A percentile compares a stretch with the other conserved stretches of the same genome.
Conservation (phyloP, 176 grass and related monocot genomes). For the Bothriochloa decipiens region DNA sequence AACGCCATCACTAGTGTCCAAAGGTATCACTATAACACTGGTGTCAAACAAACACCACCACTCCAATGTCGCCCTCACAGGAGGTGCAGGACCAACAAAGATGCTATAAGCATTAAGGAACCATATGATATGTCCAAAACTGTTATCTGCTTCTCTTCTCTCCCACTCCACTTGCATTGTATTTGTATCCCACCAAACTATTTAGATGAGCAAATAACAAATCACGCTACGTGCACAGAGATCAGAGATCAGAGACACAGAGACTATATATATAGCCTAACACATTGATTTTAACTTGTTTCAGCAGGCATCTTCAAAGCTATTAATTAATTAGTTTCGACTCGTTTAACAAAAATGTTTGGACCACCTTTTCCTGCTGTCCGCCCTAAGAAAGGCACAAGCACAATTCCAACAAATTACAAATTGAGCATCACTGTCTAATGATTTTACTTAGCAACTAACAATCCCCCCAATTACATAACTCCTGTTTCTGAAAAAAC, state of each 20-base stretch:
- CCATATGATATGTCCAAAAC: background rate
- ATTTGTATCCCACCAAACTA: background rate
- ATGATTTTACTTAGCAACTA: background rate
- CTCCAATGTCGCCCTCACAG: background rate
- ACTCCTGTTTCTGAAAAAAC: background rate
- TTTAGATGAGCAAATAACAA: background rate
- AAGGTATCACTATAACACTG: too few relatives aligned
- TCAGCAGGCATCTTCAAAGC: background rate
- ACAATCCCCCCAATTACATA: background rate
- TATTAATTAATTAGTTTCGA: too few relatives aligned
- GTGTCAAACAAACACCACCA: background rate
- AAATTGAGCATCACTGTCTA: background rate
- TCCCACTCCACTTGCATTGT: slow-evolving; percentile 5
- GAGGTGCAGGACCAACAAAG: background rate
- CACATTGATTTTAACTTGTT: background rate
- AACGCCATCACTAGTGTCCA: background rate
- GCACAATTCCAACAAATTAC: background rate
- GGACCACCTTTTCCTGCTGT: background rate
- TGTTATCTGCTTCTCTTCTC: slow-evolving; percentile 14
- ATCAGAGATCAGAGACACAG: background rate
- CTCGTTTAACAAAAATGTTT: background rate
- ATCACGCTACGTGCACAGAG: background rate
- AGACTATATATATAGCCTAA: background rate
- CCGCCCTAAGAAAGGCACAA: background rate
- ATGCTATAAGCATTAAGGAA: slow-evolving; percentile 1